These are phyloP conservation scores for Erigeron philadelphicus DNA, from an alignment of 140 eudicot species.

Conservation along the genomic window DNA sequence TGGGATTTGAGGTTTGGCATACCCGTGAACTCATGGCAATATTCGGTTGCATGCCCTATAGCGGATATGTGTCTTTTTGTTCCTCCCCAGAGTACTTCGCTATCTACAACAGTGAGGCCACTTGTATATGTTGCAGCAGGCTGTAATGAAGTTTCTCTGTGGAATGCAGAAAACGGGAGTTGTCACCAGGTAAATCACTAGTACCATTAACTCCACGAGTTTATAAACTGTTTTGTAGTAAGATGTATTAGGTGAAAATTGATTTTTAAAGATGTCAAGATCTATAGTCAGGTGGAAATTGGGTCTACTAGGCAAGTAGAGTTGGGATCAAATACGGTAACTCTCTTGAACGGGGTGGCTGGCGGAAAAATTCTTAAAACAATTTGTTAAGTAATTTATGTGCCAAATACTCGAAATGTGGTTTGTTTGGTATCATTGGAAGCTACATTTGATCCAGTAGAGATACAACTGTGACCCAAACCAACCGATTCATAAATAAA, in stretches of 20 bases:
- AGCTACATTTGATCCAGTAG: too few relatives aligned
- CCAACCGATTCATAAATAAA: too few relatives aligned
- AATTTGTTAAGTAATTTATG: too few relatives aligned
- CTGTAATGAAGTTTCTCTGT: conserved; percentile 83
- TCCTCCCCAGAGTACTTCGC: conserved; percentile 50
- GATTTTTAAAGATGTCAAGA: not conserved
- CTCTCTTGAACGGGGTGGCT: too few relatives aligned
- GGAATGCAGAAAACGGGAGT: conserved; percentile 98
- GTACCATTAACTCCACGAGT: not conserved
- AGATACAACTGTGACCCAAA: too few relatives aligned
- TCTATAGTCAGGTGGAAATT: not conserved
- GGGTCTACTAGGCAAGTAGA: not conserved
- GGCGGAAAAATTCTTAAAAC: too few relatives aligned
- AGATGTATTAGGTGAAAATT: not conserved
- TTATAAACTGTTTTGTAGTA: not conserved
- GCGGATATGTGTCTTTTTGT: conserved; percentile 81
- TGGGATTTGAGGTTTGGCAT: conserved; percentile 94
- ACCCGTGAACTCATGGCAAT: conserved; percentile 89
- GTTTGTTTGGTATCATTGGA: too few relatives aligned
- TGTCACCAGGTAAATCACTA: conserved; percentile 73
- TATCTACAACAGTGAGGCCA: conserved; percentile 70
- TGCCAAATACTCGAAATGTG: too few relatives aligned
- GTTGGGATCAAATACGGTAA: not conserved
- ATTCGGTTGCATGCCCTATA: conserved; percentile 63
- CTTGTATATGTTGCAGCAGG: conserved; percentile 99